Conservation (phyloP, 331 rosid species). For the Cydonia oblonga region DNA sequence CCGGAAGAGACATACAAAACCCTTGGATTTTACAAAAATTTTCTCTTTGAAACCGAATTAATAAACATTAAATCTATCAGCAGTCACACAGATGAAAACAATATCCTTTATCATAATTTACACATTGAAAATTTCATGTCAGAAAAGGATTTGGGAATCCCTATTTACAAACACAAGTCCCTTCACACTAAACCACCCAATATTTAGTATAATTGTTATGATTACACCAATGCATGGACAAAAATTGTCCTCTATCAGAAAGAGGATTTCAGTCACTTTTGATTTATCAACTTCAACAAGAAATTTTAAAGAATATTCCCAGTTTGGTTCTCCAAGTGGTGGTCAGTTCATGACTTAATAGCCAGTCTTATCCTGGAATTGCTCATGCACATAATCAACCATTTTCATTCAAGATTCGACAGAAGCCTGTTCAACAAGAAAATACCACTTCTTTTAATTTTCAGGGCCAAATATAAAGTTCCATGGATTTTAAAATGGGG, state of each 20-base stretch:
- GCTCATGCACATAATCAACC: neutral
- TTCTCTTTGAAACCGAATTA: neutral
- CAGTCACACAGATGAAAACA: neutral
- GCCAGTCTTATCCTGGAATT: accelerated
- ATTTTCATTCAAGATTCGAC: neutral
- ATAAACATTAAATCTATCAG: neutral
- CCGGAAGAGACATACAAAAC: neutral
- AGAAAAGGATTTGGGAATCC: too few species aligned
- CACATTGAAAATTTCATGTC: neutral
- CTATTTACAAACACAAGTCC: neutral
- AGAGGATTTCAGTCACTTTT: too few species aligned
- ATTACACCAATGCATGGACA: neutral
- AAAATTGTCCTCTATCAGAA: too few species aligned
- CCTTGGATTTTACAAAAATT: neutral
- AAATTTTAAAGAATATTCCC: too few species aligned
- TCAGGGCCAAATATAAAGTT: neutral
- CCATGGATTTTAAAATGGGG: too few species aligned
- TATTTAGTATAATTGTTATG: too few species aligned
- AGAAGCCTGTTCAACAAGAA: neutral
- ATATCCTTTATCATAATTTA: too few species aligned
- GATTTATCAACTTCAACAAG: too few species aligned
- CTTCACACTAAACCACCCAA: neutral
- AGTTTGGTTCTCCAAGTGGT: neutral
- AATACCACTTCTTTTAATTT: neutral
- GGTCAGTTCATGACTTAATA: too few species aligned